Conservation (phyloP, 352 stramenopile species). For the Pythium catenulatum region DNA sequence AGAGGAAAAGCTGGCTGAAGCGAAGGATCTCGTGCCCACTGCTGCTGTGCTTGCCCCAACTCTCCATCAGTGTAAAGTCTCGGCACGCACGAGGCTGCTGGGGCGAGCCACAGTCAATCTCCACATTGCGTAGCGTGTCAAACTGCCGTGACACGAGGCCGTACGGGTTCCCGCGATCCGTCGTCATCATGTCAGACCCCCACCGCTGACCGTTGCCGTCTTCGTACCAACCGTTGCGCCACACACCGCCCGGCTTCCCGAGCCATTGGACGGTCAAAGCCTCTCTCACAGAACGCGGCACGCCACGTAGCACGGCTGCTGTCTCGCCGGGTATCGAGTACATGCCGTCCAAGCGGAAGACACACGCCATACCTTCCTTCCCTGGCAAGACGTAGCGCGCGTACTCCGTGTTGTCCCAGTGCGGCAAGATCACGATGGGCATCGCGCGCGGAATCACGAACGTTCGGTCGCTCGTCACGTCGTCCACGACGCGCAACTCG, state of each 20-base stretch:
- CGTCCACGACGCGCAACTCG: constrained; percentile 48
- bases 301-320: neutral
- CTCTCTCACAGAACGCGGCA: constrained; percentile 31
- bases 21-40: neutral
- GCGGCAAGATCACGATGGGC: constrained; percentile 59
- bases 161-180: neutral
- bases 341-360: constrained; percentile 34
- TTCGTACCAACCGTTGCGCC: constrained; percentile 64
- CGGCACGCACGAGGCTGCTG: neutral
- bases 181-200: constrained; percentile 52
- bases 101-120: neutral
- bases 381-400: constrained; percentile 42
- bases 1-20: constrained; percentile 17
- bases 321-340: neutral
- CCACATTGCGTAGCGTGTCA: neutral
- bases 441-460: constrained; percentile 24
- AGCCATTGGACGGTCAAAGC: constrained; percentile 54
- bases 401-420: constrained; percentile 46
- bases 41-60: constrained; percentile 29
- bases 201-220: constrained; percentile 25
- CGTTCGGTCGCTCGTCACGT: neutral
- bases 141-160: constrained; percentile 33
- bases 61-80: neutral
- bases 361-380: constrained; percentile 50
- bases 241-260: constrained; percentile 35